Conservation (phyloP, 257 asterid genomes). For the Solanum tacnaense region DNA sequence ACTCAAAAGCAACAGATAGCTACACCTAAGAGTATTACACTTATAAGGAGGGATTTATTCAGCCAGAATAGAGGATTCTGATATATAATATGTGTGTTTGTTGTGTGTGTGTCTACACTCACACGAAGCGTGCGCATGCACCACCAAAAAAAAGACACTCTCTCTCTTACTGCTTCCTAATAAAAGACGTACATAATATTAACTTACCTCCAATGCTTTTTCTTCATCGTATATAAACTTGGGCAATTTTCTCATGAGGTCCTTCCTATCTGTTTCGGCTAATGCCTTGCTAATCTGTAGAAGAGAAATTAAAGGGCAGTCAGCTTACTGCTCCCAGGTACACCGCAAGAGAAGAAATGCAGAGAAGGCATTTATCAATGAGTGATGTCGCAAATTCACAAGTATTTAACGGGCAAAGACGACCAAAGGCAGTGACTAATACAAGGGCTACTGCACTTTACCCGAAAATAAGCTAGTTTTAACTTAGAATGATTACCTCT, state of each 20-base stretch:
- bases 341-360: not conserved
- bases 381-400: not conserved
- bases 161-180: not conserved
- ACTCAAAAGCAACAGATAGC: not conserved
- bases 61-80: not conserved
- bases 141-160: not conserved
- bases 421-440: not conserved
- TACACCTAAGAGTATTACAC: not conserved
- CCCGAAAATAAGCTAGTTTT: not conserved
- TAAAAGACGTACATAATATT: not conserved
- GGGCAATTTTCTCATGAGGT: constrained; percentile 76
- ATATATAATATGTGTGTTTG: not conserved
- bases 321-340: not conserved
- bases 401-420: not conserved
- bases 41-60: not conserved
- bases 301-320: not conserved
- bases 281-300: constrained; percentile 64
- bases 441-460: not conserved
- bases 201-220: constrained; percentile 68
- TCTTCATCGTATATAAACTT: constrained; percentile 81
- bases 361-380: not conserved
- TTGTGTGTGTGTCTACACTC: not conserved
- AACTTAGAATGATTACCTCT: constrained; percentile 15
- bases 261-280: constrained; percentile 62
- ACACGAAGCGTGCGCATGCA: not conserved